Conservation (phyloP, 768 basidiomycete species). For the Russula sp. region DNA sequence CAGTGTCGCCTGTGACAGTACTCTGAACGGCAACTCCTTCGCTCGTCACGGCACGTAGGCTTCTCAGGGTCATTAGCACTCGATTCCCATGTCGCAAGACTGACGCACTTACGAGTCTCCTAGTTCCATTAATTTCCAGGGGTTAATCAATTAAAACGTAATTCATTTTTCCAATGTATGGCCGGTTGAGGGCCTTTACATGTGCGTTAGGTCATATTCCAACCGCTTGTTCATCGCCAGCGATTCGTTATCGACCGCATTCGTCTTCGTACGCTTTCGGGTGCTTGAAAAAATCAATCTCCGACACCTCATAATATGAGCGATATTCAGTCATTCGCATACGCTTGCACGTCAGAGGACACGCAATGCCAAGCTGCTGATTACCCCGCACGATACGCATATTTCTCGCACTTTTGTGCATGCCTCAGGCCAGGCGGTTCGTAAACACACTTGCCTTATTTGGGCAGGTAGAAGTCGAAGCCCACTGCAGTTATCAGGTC, state of each 20-base stretch:
- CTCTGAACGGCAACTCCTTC: not conserved
- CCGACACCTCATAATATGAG: not conserved
- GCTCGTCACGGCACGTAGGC: not conserved
- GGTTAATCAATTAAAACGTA: not conserved
- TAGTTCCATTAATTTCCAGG: not conserved
- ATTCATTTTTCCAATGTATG: not conserved
- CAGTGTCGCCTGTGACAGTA: not conserved
- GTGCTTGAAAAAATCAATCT: not conserved
- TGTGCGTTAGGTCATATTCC: slow-evolving; percentile 6
- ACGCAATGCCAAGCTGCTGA: not conserved
- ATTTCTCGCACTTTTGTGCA: not conserved
- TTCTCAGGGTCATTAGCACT: slow-evolving; percentile 5
- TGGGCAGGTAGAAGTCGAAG: not conserved
- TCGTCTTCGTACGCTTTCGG: not conserved
- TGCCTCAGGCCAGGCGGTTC: not conserved
- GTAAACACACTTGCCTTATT: not conserved
- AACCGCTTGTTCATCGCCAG: slow-evolving; percentile 2
- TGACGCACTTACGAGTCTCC: slow-evolving; percentile 1
- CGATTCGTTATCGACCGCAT: slow-evolving; percentile 2
- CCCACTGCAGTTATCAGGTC: not conserved
- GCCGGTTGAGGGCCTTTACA: not conserved
- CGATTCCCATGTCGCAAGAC: not conserved
- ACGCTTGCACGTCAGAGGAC: not conserved
- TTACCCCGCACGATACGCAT: not conserved
- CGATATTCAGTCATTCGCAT: not conserved